Base-by-base conservation (phyloP, 2,329 filamentous ascomycete genomes). In the Pseudohalonectria lignicola region DNA sequence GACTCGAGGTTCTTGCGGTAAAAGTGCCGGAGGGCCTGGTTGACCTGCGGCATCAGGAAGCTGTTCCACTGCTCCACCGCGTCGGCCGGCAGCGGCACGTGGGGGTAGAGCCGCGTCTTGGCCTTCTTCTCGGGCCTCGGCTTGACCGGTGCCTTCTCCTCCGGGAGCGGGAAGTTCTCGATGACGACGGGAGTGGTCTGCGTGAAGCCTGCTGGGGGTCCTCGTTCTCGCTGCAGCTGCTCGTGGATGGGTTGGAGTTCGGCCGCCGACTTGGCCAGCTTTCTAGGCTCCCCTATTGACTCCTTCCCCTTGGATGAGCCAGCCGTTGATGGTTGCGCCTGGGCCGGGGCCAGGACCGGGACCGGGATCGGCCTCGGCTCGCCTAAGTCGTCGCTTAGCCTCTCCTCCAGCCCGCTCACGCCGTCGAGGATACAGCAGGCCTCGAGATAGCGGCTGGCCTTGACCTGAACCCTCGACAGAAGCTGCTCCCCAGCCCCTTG, bases 1-100 rank as follows among this genome's bases (percentile, higher is more conserved):
- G 82, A 85, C 53, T 90, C 84, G 0, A 78, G 72, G 36, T 85
- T 72, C 47, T 83, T 83, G 45, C 74, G 74, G 49, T 87, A 79
- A 42, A 84, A 85, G 36, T 75, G 71, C 17, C 78, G 74, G 13
- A 87, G 67, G 2, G 84, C 74, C 15, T 75, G 67, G 52, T 86
- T 83, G 43, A 90, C 74, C 43, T 84, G 78, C 2, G 80, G 79
- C 64, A 86, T 83, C 40, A 86, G 60, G 3, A 70, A 69, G 2
- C 65, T 67, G 48, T 87, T 81, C 83, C 83, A 90, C 44, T 78
- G 72, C 26, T 84, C 76, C 2, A 86, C 62, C 2, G 77, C 66
- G 10, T 78, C 74, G 3, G 74, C 67, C 0, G 76, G 62, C 1
- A 80, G 60, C 0, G 68, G 58, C 0, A 77, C 67, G 37, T 78